Percentiles rank a stretch among this genome's conserved stretches.
phyloP scores from a whole-genome alignment of 2,329 filamentous ascomycete species.

The Diaporthe citrichinensis region DNA sequence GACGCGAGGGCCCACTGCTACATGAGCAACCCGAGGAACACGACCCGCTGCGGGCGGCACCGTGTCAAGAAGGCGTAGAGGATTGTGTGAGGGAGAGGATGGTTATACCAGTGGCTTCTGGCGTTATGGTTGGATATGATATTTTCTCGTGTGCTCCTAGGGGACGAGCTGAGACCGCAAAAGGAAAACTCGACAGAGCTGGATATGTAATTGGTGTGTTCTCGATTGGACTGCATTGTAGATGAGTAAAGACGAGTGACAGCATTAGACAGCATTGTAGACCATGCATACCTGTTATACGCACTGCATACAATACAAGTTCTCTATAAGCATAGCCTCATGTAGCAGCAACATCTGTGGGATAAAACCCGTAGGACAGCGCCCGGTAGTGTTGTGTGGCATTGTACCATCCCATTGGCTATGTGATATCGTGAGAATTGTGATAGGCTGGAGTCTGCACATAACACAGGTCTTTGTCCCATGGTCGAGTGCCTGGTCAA shows the following conservation, averaged over 20 bases:
- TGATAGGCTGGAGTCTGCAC: neutral
- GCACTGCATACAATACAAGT: neutral
- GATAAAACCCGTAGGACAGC: neutral
- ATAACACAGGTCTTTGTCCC: neutral
- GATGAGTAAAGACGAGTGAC: conserved; percentile 18
- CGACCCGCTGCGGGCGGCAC: conserved; percentile 71
- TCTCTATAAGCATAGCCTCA: neutral
- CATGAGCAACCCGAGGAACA: conserved; percentile 72
- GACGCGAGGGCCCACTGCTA: conserved; percentile 68
- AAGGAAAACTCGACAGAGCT: neutral
- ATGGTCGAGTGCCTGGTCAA: neutral
- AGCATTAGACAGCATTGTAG: conserved; percentile 26
- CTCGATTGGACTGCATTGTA: neutral
- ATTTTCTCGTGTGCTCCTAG: neutral
- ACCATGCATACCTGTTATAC: conserved; percentile 21
- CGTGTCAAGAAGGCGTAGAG: conserved; percentile 51
- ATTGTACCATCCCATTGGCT: neutral
- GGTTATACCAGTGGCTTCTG: neutral
- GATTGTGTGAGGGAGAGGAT: neutral
- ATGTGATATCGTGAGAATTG: neutral
- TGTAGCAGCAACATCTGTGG: neutral
- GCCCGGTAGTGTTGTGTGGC: neutral
- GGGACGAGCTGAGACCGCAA: neutral
- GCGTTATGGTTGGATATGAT: conserved; percentile 23
- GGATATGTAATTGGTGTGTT: neutral